phyloP scores from a whole-genome alignment of 2,329 filamentous ascomycete species.

The Escovopsis sp. region DNA sequence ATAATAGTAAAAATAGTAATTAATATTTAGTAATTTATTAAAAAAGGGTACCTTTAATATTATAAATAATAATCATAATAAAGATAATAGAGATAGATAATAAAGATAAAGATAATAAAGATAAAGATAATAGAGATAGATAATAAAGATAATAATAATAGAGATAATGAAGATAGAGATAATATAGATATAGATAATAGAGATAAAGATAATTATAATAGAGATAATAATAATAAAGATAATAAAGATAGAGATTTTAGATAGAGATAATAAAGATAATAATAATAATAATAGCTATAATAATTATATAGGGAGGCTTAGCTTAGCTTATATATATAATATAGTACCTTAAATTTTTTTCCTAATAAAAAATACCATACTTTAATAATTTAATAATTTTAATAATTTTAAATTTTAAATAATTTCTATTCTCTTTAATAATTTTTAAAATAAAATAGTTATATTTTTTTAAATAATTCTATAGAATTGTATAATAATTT shows the following conservation, averaged over 20 bases:
- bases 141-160: no score
- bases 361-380: no score
- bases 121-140: no score
- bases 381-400: no score
- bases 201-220: background rate
- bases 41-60: no score
- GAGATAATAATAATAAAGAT: background rate
- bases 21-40: background rate
- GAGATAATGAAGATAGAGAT: no score
- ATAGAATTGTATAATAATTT: no score
- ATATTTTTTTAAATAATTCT: background rate
- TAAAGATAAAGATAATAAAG: no score
- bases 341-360: no score
- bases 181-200: background rate
- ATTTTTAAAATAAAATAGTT: background rate
- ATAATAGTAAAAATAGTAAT: background rate
- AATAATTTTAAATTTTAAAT: no score
- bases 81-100: no score
- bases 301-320: background rate
- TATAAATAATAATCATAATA: background rate
- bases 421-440: constrained; percentile 1
- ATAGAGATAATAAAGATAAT: background rate
- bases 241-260: background rate
- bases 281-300: background rate
- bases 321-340: no score